phyloP scores from a whole-genome alignment of 176 grass and related monocot genomes.

The Cenchrus americanus region DNA sequence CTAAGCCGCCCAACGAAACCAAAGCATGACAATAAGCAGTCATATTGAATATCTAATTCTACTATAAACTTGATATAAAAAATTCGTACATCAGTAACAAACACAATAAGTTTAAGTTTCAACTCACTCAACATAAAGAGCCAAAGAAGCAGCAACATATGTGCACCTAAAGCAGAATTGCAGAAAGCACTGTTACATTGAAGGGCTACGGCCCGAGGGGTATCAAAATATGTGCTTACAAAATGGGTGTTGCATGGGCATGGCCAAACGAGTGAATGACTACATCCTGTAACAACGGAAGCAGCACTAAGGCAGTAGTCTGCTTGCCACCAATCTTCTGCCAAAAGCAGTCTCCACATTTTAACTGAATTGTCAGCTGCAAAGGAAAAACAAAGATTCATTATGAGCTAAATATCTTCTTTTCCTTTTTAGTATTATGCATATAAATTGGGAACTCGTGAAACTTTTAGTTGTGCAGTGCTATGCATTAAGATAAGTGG shows the following conservation, averaged over 20 bases:
- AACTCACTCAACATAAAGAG: not conserved
- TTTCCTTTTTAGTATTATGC: not conserved
- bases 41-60: conserved; percentile 3
- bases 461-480: not conserved
- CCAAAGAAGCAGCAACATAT: not conserved
- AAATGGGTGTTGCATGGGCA: not conserved
- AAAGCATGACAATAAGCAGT: not conserved
- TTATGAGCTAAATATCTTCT: not conserved
- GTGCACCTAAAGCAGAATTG: not conserved
- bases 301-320: not conserved
- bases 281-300: not conserved
- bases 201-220: not conserved
- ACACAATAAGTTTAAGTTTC: not conserved
- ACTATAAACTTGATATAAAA: not conserved
- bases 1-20: not conserved
- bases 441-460: not conserved
- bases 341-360: conserved; percentile 9
- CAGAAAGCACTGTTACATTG: not conserved
- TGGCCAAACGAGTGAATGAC: not conserved
- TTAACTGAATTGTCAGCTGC: not conserved
- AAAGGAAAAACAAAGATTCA: not conserved
- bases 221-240: not conserved
- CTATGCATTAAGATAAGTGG: not conserved
- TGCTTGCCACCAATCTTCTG: conserved; percentile 15
- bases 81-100: conserved; percentile 8